Evolutionary conservation across 192 early-diverging fungal species (phyloP).

Genomic region (Coemansia sp.): DNA sequence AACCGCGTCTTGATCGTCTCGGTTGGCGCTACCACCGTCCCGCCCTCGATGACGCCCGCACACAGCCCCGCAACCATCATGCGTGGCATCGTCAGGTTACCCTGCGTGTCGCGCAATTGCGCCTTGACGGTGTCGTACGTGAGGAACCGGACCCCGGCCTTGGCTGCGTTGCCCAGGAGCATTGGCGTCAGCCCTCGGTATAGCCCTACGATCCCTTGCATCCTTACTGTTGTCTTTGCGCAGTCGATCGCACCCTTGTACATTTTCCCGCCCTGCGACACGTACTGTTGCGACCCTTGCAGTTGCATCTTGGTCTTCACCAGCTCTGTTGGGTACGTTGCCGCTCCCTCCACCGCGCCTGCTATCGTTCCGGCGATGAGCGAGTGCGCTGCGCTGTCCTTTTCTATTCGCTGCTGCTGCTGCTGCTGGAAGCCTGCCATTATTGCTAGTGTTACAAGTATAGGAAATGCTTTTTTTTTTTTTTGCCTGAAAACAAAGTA

Average conservation of each 20-base stretch:
- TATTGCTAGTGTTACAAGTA: not conserved
- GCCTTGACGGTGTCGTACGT: constrained; percentile 86
- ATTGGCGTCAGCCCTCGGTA: constrained; percentile 91
- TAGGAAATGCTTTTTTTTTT: not conserved
- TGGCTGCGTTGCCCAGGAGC: constrained; percentile 88
- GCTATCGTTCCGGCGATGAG: constrained; percentile 83
- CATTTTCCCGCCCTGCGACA: constrained; percentile 34
- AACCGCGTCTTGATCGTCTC: constrained; percentile 98
- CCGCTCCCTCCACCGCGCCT: constrained; percentile 86
- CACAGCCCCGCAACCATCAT: constrained; percentile 81
- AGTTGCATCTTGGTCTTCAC: constrained; percentile 97
- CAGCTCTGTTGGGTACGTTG: constrained; percentile 96
- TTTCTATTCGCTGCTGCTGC: not conserved
- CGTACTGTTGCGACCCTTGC: constrained; percentile 59
- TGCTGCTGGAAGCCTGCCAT: not conserved
- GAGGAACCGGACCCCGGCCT: constrained; percentile 92
- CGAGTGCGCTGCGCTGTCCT: constrained; percentile 62
- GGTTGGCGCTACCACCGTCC: constrained; percentile 86
- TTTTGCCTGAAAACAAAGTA: too few relatives aligned
- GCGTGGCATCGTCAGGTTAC: constrained; percentile 66
- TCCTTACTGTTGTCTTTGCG: constrained; percentile 67
- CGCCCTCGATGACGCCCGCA: constrained; percentile 88
- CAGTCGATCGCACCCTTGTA: constrained; percentile 87
- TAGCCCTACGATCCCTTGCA: constrained; percentile 73
- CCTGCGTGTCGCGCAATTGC: constrained; percentile 69